Evolutionary conservation across 495 filamentous ascomycete species (phyloP).

Genomic region (Extremus antarcticus): DNA sequence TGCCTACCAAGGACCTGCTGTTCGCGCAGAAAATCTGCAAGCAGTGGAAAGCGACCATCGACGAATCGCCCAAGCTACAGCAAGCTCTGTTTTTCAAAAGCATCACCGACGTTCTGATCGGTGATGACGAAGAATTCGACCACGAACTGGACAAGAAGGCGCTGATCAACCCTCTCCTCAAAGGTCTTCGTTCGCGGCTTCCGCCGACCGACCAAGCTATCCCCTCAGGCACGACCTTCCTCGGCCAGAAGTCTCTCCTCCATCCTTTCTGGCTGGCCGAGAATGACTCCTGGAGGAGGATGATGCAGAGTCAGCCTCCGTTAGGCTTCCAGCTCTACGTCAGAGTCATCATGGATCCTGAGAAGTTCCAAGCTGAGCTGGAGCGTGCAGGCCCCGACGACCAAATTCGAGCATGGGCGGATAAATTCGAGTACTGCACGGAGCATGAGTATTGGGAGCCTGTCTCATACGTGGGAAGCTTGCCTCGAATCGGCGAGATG

Average conservation of each 20-base stretch:
- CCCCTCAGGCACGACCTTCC: not conserved
- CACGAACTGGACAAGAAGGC: too few relatives aligned
- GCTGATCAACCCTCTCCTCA: not conserved
- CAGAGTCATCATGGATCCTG: too few relatives aligned
- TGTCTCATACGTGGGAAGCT: too few relatives aligned
- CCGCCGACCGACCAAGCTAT: not conserved
- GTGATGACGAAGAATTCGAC: not conserved
- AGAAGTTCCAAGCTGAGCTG: too few relatives aligned
- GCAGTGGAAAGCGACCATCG: not conserved
- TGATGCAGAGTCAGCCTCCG: not conserved
- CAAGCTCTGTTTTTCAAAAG: conserved; percentile 2
- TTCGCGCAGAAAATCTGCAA: conserved; percentile 1
- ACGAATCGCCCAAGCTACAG: not conserved
- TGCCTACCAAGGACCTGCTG: conserved; percentile 2
- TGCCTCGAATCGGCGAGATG: too few relatives aligned
- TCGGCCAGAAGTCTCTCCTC: not conserved
- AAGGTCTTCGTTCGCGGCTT: not conserved
- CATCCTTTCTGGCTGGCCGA: not conserved
- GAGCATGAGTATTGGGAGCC: too few relatives aligned
- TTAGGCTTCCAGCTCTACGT: not conserved
- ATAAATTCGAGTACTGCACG: too few relatives aligned
- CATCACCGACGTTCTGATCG: not conserved
- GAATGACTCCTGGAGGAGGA: not conserved
- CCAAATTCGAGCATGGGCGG: too few relatives aligned
- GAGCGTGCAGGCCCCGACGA: too few relatives aligned